A percentile compares a stretch with the other conserved stretches of the same genome.
Conservation (phyloP, 192 early-diverging fungal genomes). For the Obelidium mucronatum region DNA sequence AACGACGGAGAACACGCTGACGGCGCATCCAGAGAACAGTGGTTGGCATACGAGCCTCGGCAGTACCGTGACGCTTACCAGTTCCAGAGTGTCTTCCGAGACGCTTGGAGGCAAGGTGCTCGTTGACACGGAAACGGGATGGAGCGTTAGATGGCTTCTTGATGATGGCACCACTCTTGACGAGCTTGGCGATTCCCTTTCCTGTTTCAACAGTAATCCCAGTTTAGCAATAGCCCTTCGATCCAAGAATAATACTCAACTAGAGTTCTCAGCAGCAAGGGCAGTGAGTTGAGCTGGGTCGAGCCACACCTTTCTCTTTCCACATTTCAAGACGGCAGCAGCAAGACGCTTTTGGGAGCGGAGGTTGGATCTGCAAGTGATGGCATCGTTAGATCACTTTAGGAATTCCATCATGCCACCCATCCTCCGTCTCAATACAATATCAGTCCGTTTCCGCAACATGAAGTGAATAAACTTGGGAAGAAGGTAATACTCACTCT, state of each 20-base stretch:
- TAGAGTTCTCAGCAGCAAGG: conserved; percentile 97
- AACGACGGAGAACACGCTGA: conserved; percentile 93
- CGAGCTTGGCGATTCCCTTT: conserved; percentile 96
- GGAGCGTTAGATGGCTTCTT: conserved; percentile 86
- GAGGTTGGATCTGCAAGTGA: conserved; percentile 57
- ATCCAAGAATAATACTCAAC: conserved; percentile 61
- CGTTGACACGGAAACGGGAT: conserved; percentile 94
- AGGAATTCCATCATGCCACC: neutral
- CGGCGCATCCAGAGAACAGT: conserved; percentile 97
- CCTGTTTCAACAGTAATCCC: conserved; percentile 47
- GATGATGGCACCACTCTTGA: conserved; percentile 97
- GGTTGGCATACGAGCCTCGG: conserved; percentile 97
- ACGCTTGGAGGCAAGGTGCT: conserved; percentile 93
- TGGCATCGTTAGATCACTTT: neutral
- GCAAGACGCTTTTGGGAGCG: conserved; percentile 94
- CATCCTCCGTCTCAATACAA: neutral
- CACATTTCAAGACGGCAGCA: conserved; percentile 96
- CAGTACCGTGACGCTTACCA: conserved; percentile 91
- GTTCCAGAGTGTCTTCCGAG: conserved; percentile 94
- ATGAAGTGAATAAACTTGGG: neutral
- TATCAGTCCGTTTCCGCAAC: neutral
- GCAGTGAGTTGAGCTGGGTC: conserved; percentile 96
- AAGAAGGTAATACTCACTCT: conserved; percentile 11
- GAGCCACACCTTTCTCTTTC: conserved; percentile 98
- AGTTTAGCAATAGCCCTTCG: neutral